Evolutionary conservation across 2,329 filamentous ascomycete species (phyloP).

Genomic region (Fusarium sacchari): DNA sequence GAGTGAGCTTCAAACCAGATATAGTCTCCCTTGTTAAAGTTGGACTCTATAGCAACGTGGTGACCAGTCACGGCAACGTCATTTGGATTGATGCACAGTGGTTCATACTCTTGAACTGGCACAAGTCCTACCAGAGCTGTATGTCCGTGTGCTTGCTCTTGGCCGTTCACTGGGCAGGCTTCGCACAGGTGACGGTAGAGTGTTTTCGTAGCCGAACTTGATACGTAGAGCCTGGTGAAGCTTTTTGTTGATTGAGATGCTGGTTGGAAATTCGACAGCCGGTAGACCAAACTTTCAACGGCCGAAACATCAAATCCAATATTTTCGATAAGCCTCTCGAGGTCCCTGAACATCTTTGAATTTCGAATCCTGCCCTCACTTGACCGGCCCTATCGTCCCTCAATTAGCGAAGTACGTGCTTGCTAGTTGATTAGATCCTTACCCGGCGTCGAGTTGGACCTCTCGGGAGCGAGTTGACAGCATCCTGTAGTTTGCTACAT

Average conservation of each 20-base stretch:
- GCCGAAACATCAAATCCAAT: background rate
- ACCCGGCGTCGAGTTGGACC: background rate
- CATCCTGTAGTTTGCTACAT: background rate
- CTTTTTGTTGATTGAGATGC: background rate
- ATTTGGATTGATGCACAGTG: background rate
- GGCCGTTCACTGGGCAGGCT: background rate
- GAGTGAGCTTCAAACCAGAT: constrained; percentile 16
- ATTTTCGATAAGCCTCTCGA: background rate
- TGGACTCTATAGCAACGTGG: constrained; percentile 13
- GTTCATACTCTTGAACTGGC: background rate
- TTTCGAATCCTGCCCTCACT: background rate
- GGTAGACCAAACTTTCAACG: background rate
- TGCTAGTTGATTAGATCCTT: background rate
- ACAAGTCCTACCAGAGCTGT: constrained; percentile 5
- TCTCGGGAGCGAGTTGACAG: background rate
- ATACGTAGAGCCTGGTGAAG: background rate
- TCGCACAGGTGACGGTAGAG: constrained; percentile 4
- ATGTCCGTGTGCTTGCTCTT: background rate
- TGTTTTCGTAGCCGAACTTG: background rate
- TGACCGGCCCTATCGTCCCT: background rate
- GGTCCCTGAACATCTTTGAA: background rate
- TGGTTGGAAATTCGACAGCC: background rate
- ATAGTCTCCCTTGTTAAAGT: background rate
- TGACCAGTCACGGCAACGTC: background rate
- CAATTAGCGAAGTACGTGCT: background rate